Evolutionary conservation across 1,284 basidiomycete species (phyloP), one percentile per base, ranked within the genome.

Genomic region (Trametes pubescens): DNA sequence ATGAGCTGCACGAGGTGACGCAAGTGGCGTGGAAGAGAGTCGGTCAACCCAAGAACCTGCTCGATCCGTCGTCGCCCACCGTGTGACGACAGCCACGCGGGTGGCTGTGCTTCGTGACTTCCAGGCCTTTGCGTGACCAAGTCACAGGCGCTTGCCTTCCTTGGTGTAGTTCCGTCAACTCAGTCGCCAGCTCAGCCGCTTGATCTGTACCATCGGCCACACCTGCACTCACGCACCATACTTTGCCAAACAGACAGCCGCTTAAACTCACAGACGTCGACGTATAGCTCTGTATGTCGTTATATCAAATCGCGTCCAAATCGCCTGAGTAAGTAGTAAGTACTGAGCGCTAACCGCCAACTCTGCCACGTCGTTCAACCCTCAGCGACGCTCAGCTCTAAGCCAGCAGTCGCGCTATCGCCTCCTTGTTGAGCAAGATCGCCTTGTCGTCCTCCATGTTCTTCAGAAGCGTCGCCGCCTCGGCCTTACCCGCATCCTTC

Each of bases 401-500:
- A 10, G 14, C 40, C 2, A 55, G 29, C 40, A 55, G 29, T 18
- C 13, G 18, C 14, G 22, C 52, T 10, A 46, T 44, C 11, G 26
- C 11, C 40, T 46, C 53, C n/a, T 34, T 24, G 51, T 68, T 61
- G 0, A 49, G 59, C 9, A 47, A 29, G 4, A 55, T n/a, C 7
- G 32, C 43, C 56, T 65, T 70, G 13, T 46, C 66, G 29, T 71
- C 70, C 59, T 69, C 65, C 14, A 16, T n/a, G 35, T 71, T 71
- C 65, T 71, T 71, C 34, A 71, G 51, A 13, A 43, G 18, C 40
- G 40, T 7, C 14, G 16, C 16, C 16, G 40, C 3, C 16, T n/a
- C 18, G 6, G 2, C 40, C 3, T 9, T 8, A 2, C 18, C 16
- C 14, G 16, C 3, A 7, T 43, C 18, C 40, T 43, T 43, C 16